Evolutionary conservation across 1,284 basidiomycete species (phyloP), one percentile per base, ranked within the genome.

Genomic region (Sanghuangporus baumii): DNA sequence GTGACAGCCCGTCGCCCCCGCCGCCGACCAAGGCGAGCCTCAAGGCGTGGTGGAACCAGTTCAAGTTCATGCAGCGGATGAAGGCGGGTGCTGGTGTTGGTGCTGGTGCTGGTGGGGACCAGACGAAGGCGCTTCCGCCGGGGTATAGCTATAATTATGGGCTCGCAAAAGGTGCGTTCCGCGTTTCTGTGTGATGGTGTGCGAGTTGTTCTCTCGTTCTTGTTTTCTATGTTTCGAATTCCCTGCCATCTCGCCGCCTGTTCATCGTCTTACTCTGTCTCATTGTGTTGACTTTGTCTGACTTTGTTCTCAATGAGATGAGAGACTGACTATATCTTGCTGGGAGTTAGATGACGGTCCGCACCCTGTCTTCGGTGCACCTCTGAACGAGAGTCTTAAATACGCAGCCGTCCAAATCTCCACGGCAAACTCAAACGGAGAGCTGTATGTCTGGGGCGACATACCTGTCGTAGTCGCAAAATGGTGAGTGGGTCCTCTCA

Each of bases 401-500:
- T 91, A 91, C 73, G 96, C 96, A 20, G 91, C 86, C 69, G 95
- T 97, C 1, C 94, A 96, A 71, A 98, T 99, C 73, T 94, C 91
- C 18, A 96, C 96, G n/a, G 88, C 91, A 12, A 91, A 90, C 63
- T 80, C 87, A 14, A 87, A 88, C 66, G 93, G 91, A 8, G 85
- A 89, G 66, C 79, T 94, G 23, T 94, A 92, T 71, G 89, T 94
- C 5, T 94, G 91, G 89, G 93, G 96, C 1, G 94, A 92, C 72
- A 93, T 99, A 50, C 96, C 97, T 8, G 92, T 98, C 60, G 93
- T 98, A 62, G 96, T 99, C 41, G 97, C 96, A 62, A 97, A 98
- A 75, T 97, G 95, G 87, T 94, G 72, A 71, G 88, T 83, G 18
- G 66, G 63, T 59, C 60, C 48, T 2, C n/a, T 3, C 18, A n/a